A percentile compares a stretch with the other conserved stretches of the same genome.
Conservation (phyloP, 495 filamentous ascomycete species). For the Penicillium subrubescens region DNA sequence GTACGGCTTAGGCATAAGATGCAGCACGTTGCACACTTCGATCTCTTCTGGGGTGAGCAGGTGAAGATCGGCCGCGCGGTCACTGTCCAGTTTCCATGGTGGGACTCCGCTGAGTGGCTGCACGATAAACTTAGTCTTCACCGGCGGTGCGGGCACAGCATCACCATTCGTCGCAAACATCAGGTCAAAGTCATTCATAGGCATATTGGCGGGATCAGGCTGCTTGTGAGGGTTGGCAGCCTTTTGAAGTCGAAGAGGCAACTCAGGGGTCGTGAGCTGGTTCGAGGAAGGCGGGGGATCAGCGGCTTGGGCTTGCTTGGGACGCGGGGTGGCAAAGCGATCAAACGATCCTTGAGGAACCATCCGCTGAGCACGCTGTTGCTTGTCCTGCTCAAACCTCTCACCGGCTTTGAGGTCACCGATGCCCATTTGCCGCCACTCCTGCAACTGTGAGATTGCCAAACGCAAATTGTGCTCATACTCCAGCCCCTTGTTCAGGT, state of each 20-base stretch:
- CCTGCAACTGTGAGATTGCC: conserved; percentile 88
- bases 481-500: conserved; percentile 77
- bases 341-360: conserved; percentile 78
- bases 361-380: conserved; percentile 67
- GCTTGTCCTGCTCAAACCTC: conserved; percentile 93
- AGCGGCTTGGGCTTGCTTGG: conserved; percentile 55
- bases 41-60: conserved; percentile 82
- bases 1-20: conserved; percentile 90
- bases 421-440: conserved; percentile 86
- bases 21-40: conserved; percentile 79
- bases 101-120: conserved; percentile 56
- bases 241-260: conserved; percentile 61
- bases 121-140: conserved; percentile 49
- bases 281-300: conserved; percentile 73
- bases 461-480: conserved; percentile 90
- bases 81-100: conserved; percentile 70
- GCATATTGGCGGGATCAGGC: conserved; percentile 33
- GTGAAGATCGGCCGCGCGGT: conserved; percentile 78
- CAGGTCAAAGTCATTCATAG: conserved; percentile 47
- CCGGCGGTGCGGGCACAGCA: conserved; percentile 43
- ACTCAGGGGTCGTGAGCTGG: conserved; percentile 74
- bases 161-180: conserved; percentile 47
- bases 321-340: conserved; percentile 64
- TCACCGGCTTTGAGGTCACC: conserved; percentile 82
- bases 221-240: conserved; percentile 36